Conservation (phyloP, 2,329 filamentous ascomycete species). For the Fonsecaea erecta region DNA sequence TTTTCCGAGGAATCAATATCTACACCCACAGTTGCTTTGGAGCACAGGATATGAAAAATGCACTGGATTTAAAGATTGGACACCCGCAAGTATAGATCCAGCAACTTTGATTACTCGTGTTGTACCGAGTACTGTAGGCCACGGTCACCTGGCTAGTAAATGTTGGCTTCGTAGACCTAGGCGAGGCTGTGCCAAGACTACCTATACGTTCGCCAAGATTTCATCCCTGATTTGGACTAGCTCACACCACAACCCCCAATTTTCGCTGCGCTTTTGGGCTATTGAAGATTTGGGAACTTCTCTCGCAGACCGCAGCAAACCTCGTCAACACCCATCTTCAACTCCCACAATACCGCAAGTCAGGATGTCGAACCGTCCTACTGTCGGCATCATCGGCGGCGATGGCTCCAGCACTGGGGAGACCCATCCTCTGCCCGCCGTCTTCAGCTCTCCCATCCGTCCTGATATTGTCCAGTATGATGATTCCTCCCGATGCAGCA, state of each 20-base stretch:
- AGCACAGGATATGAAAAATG: neutral
- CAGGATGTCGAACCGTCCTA: conserved; percentile 89
- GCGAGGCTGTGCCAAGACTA: conserved; percentile 13
- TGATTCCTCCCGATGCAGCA: neutral
- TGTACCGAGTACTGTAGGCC: too few species aligned
- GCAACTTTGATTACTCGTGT: too few species aligned
- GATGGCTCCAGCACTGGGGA: conserved; percentile 90
- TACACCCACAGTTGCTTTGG: neutral
- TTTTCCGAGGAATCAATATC: too few species aligned
- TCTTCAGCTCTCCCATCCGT: conserved; percentile 97
- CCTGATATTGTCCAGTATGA: conserved; percentile 97
- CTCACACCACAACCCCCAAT: conserved; percentile 16
- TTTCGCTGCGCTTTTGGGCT: conserved; percentile 4
- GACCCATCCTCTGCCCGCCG: conserved; percentile 90
- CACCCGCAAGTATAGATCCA: neutral
- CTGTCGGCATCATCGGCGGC: conserved; percentile 94
- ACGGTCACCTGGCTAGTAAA: too few species aligned
- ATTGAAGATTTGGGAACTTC: conserved; percentile 14
- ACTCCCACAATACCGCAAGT: conserved; percentile 14
- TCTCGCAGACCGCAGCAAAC: neutral
- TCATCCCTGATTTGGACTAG: conserved; percentile 11
- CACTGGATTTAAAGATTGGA: neutral
- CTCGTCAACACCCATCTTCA: conserved; percentile 9
- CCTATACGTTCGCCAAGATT: conserved; percentile 13
- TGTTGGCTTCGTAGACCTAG: too few species aligned